These are phyloP conservation scores for Mycena rebaudengoi DNA, from an alignment of 768 basidiomycete species.

Conservation along the genomic window DNA sequence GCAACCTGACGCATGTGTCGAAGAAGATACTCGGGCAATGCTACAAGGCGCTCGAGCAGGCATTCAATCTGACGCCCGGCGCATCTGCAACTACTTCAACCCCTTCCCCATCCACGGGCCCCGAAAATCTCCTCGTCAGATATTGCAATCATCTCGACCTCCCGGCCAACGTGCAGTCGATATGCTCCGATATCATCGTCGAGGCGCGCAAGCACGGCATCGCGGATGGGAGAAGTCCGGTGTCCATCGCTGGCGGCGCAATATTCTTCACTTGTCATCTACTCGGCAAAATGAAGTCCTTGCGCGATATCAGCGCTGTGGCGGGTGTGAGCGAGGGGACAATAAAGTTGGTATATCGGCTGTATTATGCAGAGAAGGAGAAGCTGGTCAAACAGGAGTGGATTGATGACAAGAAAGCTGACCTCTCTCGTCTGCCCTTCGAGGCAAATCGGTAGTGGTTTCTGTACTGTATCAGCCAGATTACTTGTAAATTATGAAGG, in stretches of 20 bases:
- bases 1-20: constrained; percentile 90
- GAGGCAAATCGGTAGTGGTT: constrained; percentile 1
- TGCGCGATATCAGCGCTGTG: constrained; percentile 88
- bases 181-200: constrained; percentile 84
- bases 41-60: constrained; percentile 87
- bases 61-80: constrained; percentile 88
- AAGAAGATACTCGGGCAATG: constrained; percentile 97
- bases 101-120: constrained; percentile 66
- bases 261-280: constrained; percentile 93
- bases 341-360: constrained; percentile 87
- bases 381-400: constrained; percentile 87
- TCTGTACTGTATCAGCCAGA: background rate
- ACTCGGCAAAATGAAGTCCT: constrained; percentile 75
- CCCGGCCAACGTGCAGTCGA: constrained; percentile 81
- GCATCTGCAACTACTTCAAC: constrained; percentile 61
- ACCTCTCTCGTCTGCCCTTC: constrained; percentile 51
- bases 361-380: constrained; percentile 78
- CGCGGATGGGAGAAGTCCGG: constrained; percentile 93
- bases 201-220: constrained; percentile 85
- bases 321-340: constrained; percentile 97
- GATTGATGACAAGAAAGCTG: constrained; percentile 82
- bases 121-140: constrained; percentile 89
- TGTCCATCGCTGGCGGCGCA: constrained; percentile 98
- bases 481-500: constrained; percentile 13
- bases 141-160: constrained; percentile 94